Percentiles rank a stretch among this genome's conserved stretches.
phyloP scores from a whole-genome alignment of 2,329 filamentous ascomycete genomes.

The Arthrocladium fulminans region DNA sequence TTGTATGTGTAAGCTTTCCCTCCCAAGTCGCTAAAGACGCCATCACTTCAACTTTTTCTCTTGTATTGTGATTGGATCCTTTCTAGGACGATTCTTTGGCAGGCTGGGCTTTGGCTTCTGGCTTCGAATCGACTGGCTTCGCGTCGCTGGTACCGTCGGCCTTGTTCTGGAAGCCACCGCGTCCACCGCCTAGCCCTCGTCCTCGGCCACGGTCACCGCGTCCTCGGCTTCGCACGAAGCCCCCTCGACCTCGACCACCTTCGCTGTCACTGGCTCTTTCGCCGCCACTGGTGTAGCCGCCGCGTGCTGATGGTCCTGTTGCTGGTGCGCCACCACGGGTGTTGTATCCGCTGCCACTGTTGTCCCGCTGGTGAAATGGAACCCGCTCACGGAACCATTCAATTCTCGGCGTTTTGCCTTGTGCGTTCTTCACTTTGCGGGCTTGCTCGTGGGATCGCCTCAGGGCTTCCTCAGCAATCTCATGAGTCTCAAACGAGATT shows the following conservation, averaged over 20 bases:
- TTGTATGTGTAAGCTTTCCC: not conserved
- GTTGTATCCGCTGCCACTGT: slow-evolving; percentile 44
- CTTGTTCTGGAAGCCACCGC: slow-evolving; percentile 51
- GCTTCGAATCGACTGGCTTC: slow-evolving; percentile 25
- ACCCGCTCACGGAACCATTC: slow-evolving; percentile 69
- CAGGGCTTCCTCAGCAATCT: slow-evolving; percentile 74
- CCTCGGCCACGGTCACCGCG: slow-evolving; percentile 48
- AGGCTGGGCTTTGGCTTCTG: slow-evolving; percentile 5
- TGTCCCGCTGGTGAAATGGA: slow-evolving; percentile 31
- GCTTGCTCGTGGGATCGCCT: slow-evolving; percentile 59
- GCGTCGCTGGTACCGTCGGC: slow-evolving; percentile 44
- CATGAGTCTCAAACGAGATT: slow-evolving; percentile 68
- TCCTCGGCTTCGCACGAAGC: slow-evolving; percentile 46
- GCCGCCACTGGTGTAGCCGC: slow-evolving; percentile 79
- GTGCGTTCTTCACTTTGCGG: slow-evolving; percentile 60
- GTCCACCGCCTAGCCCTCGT: slow-evolving; percentile 49
- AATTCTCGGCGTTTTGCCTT: slow-evolving; percentile 69
- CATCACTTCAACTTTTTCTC: not conserved
- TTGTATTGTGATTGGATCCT: not conserved
- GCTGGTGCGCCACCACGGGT: slow-evolving; percentile 56
- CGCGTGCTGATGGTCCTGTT: slow-evolving; percentile 44
- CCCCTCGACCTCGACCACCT: slow-evolving; percentile 51
- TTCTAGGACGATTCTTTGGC: slow-evolving; percentile 8
- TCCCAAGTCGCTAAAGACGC: not conserved
- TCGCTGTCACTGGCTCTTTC: slow-evolving; percentile 61